Evolutionary conservation across 192 early-diverging fungal species (phyloP).

Genomic region (Powellomyces hirtus): DNA sequence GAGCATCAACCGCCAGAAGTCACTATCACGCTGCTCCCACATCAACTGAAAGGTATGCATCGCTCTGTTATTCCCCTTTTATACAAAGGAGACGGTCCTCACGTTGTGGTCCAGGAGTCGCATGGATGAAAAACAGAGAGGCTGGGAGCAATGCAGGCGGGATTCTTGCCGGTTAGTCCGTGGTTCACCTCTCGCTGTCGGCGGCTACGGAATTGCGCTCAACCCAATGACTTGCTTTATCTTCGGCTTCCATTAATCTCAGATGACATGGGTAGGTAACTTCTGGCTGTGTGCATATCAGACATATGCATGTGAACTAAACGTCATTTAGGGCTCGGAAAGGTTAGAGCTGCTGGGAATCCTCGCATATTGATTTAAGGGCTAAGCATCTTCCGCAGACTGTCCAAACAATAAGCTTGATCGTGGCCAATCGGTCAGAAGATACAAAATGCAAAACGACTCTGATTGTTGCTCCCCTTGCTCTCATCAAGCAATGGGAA

Average conservation of each 20-base stretch:
- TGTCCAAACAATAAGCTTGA: conserved; percentile 66
- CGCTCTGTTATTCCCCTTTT: no score
- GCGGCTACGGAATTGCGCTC: no score
- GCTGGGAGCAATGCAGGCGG: conserved; percentile 27
- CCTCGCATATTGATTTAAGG: conserved; percentile 42
- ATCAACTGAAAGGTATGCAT: conserved; percentile 33
- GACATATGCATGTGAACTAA: background rate
- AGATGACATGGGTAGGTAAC: conserved; percentile 34
- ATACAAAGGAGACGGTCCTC: no score
- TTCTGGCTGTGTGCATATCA: no score
- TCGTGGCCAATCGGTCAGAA: conserved; percentile 46
- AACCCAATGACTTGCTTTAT: no score
- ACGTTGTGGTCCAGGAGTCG: no score
- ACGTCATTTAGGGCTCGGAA: conserved; percentile 25
- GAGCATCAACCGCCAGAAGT: conserved; percentile 22
- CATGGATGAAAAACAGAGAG: conserved; percentile 46
- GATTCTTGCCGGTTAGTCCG: conserved; percentile 39
- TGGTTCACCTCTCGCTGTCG: no score
- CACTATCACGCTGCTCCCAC: conserved; percentile 16
- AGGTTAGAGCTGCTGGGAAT: background rate
- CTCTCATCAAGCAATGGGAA: conserved; percentile 71
- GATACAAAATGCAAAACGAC: conserved; percentile 62
- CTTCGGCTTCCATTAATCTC: no score
- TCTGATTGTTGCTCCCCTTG: conserved; percentile 67
- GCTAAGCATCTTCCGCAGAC: no score